phyloP scores from a whole-genome alignment of 2,329 filamentous ascomycete species.

The Fusarium sp. region DNA sequence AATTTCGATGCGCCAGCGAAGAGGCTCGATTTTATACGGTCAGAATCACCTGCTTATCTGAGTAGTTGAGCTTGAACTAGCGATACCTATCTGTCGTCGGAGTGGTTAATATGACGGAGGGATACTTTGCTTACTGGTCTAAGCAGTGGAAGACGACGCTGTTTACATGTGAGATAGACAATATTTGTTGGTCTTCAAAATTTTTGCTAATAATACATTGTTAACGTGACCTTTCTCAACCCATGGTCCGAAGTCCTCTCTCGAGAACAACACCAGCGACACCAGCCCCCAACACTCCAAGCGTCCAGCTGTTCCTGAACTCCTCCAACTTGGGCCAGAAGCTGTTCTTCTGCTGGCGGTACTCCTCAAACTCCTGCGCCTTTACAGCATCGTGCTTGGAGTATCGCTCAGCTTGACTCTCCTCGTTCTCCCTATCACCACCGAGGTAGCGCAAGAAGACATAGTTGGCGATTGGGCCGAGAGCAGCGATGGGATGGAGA shows the following conservation, averaged over 20 bases:
- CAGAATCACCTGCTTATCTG: too few species aligned
- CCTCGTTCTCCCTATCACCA: slow-evolving; percentile 8
- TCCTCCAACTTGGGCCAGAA: slow-evolving; percentile 15
- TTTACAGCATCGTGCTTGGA: slow-evolving; percentile 1
- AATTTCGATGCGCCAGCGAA: background rate
- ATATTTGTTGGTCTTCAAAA: accelerated
- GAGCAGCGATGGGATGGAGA: background rate
- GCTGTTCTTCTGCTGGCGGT: slow-evolving; percentile 13
- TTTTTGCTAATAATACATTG: background rate
- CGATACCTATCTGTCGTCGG: accelerated
- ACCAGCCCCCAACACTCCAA: background rate
- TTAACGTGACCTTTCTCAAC: background rate
- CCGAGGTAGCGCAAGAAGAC: slow-evolving; percentile 8
- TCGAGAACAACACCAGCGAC: background rate
- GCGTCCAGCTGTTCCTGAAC: background rate
- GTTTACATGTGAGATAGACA: too few species aligned
- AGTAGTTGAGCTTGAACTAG: background rate
- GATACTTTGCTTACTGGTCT: background rate
- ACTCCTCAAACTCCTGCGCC: background rate
- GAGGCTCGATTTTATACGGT: too few species aligned
- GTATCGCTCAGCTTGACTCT: slow-evolving; percentile 4
- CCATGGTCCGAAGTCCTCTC: background rate
- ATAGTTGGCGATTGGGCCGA: slow-evolving; percentile 11
- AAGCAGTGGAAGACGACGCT: background rate
- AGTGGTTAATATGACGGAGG: accelerated